Evolutionary conservation across 768 basidiomycete genomes (phyloP), one percentile per base, ranked within the genome.

Genomic region (Pleurotus eryngii): DNA sequence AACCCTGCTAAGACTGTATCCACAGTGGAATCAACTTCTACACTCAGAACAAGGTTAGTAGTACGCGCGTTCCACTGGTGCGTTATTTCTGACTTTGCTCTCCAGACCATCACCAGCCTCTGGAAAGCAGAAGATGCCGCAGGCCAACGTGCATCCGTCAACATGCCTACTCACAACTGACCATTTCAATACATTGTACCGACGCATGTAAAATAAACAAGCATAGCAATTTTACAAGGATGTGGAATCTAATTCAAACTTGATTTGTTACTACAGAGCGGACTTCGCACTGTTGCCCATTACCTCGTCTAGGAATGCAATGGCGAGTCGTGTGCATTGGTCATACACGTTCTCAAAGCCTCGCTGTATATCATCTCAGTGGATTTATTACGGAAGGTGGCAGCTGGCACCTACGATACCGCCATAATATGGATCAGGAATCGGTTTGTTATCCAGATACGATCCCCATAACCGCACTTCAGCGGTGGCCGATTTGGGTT

Each of bases 41-140:
- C 69, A 98, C 96, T 3, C 90, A 95, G 71, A 89, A 93, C 71
- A 98, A 97, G 85, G 30, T 35, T 11, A 35, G 30, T 35, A 35
- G 89, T 84, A 61, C 57, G 64, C 38, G 14, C 47, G 20, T 4
- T 47, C 9, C 49, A 7, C 38, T 27, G 22, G 49, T 22, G 14
- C 46, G 17, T 53, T 4, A 53, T 17, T 24, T 61, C 11, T 46
- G 18, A 63, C 38, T 17, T 56, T 37, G 20, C 55, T 37, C 45
- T 38, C 35, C 60, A 92, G 93, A 98, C 95, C 2, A 93, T 85
- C 4, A 98, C 95, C 3, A 87, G 91, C 57, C 81, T 98, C 20
- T 98, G 95, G 95, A 87, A 86, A 65, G 82, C 90, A 6, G 93
- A 92, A 65, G 91, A 93, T 65, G 90, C 90, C 5, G 74, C 89